Percentiles rank a stretch among this genome's conserved stretches.
phyloP scores from a whole-genome alignment of 805 yeast species.

The Kurtzmaniella fragi region DNA sequence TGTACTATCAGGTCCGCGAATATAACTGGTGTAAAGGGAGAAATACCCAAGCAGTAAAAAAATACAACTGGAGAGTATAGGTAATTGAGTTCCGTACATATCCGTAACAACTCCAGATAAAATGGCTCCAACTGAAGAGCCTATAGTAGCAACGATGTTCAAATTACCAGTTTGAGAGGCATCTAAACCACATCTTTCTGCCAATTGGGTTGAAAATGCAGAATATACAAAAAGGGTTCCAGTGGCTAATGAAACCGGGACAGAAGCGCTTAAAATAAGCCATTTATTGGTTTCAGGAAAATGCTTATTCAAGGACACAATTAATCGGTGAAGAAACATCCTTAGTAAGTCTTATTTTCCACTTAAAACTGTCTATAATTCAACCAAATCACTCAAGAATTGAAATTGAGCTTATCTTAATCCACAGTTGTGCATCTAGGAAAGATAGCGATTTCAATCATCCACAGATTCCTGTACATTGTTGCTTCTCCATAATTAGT shows the following conservation, averaged over 20 bases:
- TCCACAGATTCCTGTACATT: neutral
- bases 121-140: conserved; percentile 29
- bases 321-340: conserved; percentile 12
- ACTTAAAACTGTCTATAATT: too few relatives aligned
- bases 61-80: conserved; percentile 22
- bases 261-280: conserved; percentile 18
- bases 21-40: conserved; percentile 20
- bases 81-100: conserved; percentile 28
- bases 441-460: neutral
- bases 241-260: conserved; percentile 29
- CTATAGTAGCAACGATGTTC: conserved; percentile 26
- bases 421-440: neutral
- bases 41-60: conserved; percentile 21
- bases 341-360: too few relatives aligned
- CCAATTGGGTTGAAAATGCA: conserved; percentile 27
- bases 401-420: too few relatives aligned
- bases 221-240: conserved; percentile 32
- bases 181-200: conserved; percentile 22
- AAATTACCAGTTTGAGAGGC: conserved; percentile 25
- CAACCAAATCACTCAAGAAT: too few relatives aligned
- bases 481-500: too few relatives aligned
- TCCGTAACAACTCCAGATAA: conserved; percentile 29
- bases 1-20: conserved; percentile 13
- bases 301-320: conserved; percentile 12
- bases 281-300: conserved; percentile 23